These are phyloP conservation scores for Kandelia obovata DNA, from an alignment of 345 rosid species.

Conservation along the genomic window DNA sequence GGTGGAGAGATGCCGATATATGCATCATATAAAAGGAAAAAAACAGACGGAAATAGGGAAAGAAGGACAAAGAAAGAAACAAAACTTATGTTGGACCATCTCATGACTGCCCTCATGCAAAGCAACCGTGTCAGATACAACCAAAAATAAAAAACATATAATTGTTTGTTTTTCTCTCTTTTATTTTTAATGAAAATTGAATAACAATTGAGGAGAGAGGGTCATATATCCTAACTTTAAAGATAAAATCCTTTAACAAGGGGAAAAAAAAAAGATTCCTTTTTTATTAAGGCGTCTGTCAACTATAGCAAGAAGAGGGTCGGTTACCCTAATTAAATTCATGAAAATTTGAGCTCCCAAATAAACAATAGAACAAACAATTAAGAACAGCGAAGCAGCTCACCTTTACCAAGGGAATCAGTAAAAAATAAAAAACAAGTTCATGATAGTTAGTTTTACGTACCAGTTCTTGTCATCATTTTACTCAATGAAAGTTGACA, in stretches of 20 bases:
- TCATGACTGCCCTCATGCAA: constrained; percentile 33
- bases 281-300: no score
- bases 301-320: no score
- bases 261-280: no score
- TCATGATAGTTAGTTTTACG: constrained; percentile 10
- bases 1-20: neutral
- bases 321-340: no score
- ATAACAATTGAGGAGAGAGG: no score
- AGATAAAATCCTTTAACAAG: no score
- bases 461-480: constrained; percentile 18
- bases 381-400: no score
- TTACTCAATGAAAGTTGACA: constrained; percentile 20
- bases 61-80: constrained; percentile 38
- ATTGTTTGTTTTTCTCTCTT: neutral
- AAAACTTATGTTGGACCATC: constrained; percentile 25
- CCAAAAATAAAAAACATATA: neutral
- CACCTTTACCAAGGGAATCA: constrained; percentile 21
- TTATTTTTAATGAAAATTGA: no score
- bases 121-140: constrained; percentile 45
- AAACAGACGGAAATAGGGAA: constrained; percentile 23
- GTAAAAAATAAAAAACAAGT: neutral
- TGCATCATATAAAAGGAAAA: neutral
- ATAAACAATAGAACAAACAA: neutral
- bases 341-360: neutral
- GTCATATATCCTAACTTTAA: no score